These are phyloP conservation scores for Penicillium glabrum DNA, from an alignment of 2,329 filamentous ascomycete species.

Conservation along the genomic window DNA sequence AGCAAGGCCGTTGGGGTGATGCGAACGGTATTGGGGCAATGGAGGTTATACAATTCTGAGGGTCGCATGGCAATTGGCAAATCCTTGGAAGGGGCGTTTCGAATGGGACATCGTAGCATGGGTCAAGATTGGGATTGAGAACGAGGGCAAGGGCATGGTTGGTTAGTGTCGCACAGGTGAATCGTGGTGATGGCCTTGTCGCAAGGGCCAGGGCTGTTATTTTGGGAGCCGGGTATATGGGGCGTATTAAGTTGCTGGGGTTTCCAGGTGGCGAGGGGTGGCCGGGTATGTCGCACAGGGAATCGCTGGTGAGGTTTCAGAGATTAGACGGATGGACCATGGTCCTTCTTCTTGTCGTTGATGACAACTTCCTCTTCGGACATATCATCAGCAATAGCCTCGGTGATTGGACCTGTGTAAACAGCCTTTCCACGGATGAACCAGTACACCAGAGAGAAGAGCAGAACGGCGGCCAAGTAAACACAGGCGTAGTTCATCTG, in stretches of 20 bases:
- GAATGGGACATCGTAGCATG: not conserved
- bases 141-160: not conserved
- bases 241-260: not conserved
- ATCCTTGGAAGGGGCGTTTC: not conserved
- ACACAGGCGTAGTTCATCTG: conserved; percentile 59
- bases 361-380: conserved; percentile 9
- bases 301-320: not conserved
- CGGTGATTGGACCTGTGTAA: conserved; percentile 50
- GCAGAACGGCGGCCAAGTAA: conserved; percentile 49
- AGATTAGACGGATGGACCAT: not conserved
- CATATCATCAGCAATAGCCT: conserved; percentile 23
- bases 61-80: not conserved
- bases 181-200: not conserved
- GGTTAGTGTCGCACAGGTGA: not conserved
- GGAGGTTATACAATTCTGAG: not conserved
- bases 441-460: conserved; percentile 49
- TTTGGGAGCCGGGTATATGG: not conserved
- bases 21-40: not conserved
- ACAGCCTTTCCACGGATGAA: conserved; percentile 45
- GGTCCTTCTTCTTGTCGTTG: not conserved
- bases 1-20: not conserved
- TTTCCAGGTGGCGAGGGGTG: not conserved
- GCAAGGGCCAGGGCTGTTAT: not conserved
- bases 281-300: not conserved
- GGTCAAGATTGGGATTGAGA: not conserved